Percentiles rank a stretch among this genome's conserved stretches.
phyloP scores from a whole-genome alignment of 768 basidiomycete genomes.

The Trametes meyenii region DNA sequence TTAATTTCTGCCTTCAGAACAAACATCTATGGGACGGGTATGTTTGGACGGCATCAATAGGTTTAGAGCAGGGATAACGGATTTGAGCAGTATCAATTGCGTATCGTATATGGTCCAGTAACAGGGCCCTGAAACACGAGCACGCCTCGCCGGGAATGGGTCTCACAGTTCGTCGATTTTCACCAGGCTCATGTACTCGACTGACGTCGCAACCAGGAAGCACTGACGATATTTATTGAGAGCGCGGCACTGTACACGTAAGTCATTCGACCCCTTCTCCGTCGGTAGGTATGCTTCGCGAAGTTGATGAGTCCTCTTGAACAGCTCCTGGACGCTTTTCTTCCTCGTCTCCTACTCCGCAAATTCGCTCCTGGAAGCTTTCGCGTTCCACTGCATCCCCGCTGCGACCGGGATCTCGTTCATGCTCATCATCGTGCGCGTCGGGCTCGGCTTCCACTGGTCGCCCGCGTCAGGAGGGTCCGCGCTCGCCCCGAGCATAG shows the following conservation, averaged over 20 bases:
- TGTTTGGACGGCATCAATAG: not conserved
- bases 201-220: conserved; percentile 3
- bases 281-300: not conserved
- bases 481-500: not conserved
- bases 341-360: conserved; percentile 13
- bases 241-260: conserved; percentile 19
- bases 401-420: conserved; percentile 20
- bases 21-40: conserved; percentile 17
- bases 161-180: not conserved
- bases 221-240: conserved; percentile 15
- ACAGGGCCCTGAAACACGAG: conserved; percentile 7
- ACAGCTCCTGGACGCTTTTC: conserved; percentile 14
- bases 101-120: conserved; percentile 16
- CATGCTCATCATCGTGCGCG: conserved; percentile 22
- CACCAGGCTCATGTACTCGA: not conserved
- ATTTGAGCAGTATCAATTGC: conserved; percentile 3
- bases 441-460: conserved; percentile 18
- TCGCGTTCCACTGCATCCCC: conserved; percentile 20
- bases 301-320: not conserved
- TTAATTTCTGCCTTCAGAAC: not conserved
- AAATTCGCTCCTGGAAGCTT: conserved; percentile 11
- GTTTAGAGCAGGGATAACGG: not conserved
- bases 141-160: not conserved
- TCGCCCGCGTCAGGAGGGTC: not conserved
- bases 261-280: not conserved